Conservation (phyloP, 2,329 filamentous ascomycete genomes). For the Exophiala viscosa region DNA sequence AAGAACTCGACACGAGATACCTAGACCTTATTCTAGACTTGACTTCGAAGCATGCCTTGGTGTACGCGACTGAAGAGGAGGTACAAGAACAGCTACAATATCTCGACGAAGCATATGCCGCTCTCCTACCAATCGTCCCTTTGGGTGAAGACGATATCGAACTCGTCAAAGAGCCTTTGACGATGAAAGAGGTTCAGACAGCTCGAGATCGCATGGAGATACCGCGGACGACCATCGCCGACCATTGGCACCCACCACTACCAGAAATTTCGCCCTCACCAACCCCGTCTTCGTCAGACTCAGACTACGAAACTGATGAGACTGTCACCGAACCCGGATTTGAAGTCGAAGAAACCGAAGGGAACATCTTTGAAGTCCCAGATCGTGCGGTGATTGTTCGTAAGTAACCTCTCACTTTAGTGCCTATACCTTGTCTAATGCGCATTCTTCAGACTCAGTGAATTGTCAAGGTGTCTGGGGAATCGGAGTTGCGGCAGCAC, state of each 20-base stretch:
- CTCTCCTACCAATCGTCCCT: conserved; percentile 8
- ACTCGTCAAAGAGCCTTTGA: neutral
- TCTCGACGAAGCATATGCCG: conserved; percentile 16
- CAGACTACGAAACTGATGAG: neutral
- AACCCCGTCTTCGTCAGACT: neutral
- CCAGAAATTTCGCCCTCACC: neutral
- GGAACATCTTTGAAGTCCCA: conserved; percentile 53
- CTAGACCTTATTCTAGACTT: conserved; percentile 11
- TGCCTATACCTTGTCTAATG: neutral
- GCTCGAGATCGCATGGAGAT: conserved; percentile 15
- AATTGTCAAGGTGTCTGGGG: conserved; percentile 58
- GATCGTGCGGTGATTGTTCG: conserved; percentile 50
- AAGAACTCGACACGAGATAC: conserved; percentile 18
- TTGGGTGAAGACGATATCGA: neutral
- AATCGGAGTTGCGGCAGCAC: conserved; percentile 54
- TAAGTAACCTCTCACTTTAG: conserved; percentile 24
- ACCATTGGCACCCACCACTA: conserved; percentile 9
- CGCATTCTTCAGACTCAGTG: conserved; percentile 48
- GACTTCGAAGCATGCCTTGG: neutral
- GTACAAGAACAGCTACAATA: conserved; percentile 1
- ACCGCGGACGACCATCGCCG: conserved; percentile 2
- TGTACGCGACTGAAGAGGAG: neutral
- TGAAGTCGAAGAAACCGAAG: conserved; percentile 5
- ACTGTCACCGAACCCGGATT: conserved; percentile 3
- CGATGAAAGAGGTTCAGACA: conserved; percentile 9